Base-by-base conservation (phyloP, 2,329 filamentous ascomycete genomes). In the Aureobasidium sp. region DNA sequence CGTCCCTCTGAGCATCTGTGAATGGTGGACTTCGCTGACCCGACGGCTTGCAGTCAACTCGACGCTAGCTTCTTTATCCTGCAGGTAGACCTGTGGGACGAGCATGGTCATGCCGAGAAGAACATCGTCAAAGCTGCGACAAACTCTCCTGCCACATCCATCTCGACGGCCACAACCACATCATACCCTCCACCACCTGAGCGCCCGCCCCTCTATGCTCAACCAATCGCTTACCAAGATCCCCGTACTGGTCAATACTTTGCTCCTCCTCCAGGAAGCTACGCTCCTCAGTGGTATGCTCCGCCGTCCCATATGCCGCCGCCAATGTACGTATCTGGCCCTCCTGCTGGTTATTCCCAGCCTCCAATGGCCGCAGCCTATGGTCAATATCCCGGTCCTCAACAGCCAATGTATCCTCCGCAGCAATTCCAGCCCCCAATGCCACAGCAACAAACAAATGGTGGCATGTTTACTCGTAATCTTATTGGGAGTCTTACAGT, bases 401-500 rank as follows among this genome's bases (percentile, higher is more conserved):
- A 40, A 27, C 35, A 42, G 6, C 53, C 50, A 24, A 48, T 55
- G 16, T 45, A 38, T 6, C 51, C 50, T 29, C 39, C 39, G 39
- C 21, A 30, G 14, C 34, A 53, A 19, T 22, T 27, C 7, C 34
- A 38, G 16, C 51, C 42, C 7, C 38, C 38, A 4, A 44, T 37
- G 30, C 47, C 51, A 11, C 41, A 40, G 17, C 56, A 55, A 47
- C 78, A 68, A 56, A 24, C 10, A 34, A 83, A 84, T 1, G 83
- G 83, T 32, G 88, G 88, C 53, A 94, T 95, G 88, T 95, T 91
- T 66, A 96, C 90, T 0, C 78, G 91, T 49, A 98, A 97, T 64
- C 79, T 98, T 8, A 97, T 98, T 58, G 93, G 93, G 2, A 95
- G 88, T 67, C 75, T 95, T 48, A 85, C 88, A 5, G 90, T 90